phyloP scores from a whole-genome alignment of 2,329 filamentous ascomycete species.

The Aspergillus jensenii region DNA sequence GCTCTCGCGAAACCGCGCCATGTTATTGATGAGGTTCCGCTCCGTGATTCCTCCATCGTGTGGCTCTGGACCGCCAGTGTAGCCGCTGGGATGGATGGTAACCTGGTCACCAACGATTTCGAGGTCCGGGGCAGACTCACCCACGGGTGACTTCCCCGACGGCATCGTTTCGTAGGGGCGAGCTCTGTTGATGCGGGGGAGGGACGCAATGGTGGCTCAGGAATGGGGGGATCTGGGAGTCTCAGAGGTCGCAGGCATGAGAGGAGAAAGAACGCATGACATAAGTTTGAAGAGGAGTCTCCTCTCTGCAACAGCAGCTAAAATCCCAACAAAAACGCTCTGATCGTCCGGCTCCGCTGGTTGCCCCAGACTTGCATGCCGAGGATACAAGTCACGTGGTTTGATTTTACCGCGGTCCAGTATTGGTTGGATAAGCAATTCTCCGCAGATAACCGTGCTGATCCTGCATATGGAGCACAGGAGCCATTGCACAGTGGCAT shows the following conservation, averaged over 20 bases:
- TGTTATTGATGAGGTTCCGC: conserved; percentile 62
- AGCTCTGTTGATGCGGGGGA: background rate
- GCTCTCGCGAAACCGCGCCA: conserved; percentile 78
- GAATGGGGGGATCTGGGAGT: background rate
- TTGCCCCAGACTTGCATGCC: conserved; percentile 7
- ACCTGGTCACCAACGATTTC: conserved; percentile 74
- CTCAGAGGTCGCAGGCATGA: conserved; percentile 7
- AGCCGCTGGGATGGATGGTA: conserved; percentile 72
- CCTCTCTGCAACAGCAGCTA: background rate
- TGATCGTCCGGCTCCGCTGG: conserved; percentile 3
- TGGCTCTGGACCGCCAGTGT: conserved; percentile 37
- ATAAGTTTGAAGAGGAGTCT: background rate
- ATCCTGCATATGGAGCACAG: no score
- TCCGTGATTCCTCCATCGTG: conserved; percentile 50
- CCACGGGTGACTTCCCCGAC: conserved; percentile 29
- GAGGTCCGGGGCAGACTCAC: conserved; percentile 66
- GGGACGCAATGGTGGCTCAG: background rate
- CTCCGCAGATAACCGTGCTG: no score
- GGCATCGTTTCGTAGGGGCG: conserved; percentile 26
- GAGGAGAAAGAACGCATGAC: conserved; percentile 1
- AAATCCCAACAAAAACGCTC: conserved; percentile 13
- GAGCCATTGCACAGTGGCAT: no score
- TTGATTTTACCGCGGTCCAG: background rate
- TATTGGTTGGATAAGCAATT: no score
- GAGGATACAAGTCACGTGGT: conserved; percentile 1